These are phyloP conservation scores for Trichoderma koningii DNA, from an alignment of 2,329 filamentous ascomycete genomes.

Conservation along the genomic window DNA sequence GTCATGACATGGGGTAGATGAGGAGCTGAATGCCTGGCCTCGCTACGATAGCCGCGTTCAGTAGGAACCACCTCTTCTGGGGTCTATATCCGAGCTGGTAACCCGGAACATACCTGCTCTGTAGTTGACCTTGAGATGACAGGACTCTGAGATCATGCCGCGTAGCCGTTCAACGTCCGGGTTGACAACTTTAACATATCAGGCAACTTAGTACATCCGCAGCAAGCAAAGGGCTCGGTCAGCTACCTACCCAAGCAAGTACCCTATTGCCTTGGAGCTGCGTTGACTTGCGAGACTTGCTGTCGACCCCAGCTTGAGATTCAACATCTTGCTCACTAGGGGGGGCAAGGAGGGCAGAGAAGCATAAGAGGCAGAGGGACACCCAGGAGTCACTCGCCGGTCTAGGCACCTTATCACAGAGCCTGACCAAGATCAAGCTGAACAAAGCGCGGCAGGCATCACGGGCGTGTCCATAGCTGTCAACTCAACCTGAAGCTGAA, in stretches of 20 bases:
- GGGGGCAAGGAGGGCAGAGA: not conserved
- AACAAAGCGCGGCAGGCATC: not conserved
- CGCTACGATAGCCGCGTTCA: not conserved
- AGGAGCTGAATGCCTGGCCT: not conserved
- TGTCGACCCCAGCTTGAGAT: not conserved
- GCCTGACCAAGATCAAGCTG: not conserved
- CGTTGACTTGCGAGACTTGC: not conserved
- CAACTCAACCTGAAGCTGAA: no score
- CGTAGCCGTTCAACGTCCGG: not conserved
- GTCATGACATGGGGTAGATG: not conserved
- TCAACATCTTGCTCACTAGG: not conserved
- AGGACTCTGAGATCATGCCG: not conserved
- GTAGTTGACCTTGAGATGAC: not conserved
- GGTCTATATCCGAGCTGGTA: no score
- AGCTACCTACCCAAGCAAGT: no score
- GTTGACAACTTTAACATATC: not conserved
- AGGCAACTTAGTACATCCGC: not conserved
- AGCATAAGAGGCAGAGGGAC: not conserved
- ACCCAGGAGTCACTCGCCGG: not conserved
- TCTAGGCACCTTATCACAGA: not conserved
- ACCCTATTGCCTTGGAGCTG: not conserved
- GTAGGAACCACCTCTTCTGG: no score
- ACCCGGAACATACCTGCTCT: not conserved
- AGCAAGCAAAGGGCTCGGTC: not conserved
- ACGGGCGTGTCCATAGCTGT: slow-evolving; percentile 9